phyloP scores from a whole-genome alignment of 2,329 filamentous ascomycete species.

The Diaporthe caulivora region DNA sequence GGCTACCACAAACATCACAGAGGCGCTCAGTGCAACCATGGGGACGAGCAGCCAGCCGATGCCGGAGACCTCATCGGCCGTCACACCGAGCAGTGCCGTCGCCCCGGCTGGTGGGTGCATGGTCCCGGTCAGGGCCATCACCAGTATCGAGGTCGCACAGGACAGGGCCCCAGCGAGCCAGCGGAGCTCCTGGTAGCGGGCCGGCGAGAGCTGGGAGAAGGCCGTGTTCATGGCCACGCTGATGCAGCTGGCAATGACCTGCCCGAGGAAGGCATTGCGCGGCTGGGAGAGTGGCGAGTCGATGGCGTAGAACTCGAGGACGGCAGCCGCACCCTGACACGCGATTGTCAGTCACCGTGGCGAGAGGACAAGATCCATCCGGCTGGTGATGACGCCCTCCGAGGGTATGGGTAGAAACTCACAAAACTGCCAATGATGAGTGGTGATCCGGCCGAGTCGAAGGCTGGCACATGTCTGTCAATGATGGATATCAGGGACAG shows the following conservation, averaged over 20 bases:
- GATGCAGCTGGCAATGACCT: slow-evolving; percentile 71
- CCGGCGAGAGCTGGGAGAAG: slow-evolving; percentile 62
- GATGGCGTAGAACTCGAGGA: slow-evolving; percentile 80
- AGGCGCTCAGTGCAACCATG: slow-evolving; percentile 70
- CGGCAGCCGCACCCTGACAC: slow-evolving; percentile 77
- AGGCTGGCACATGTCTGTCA: slow-evolving; percentile 65
- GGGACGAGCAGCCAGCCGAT: slow-evolving; percentile 79
- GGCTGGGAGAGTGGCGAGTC: slow-evolving; percentile 81
- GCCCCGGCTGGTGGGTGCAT: slow-evolving; percentile 82
- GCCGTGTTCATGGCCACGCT: slow-evolving; percentile 75
- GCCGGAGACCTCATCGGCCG: slow-evolving; percentile 63
- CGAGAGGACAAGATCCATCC: neutral
- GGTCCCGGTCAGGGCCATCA: slow-evolving; percentile 79
- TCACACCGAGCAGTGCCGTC: slow-evolving; percentile 77
- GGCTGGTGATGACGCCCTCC: neutral
- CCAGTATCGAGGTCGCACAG: slow-evolving; percentile 71
- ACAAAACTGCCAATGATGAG: slow-evolving; percentile 79
- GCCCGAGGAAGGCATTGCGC: slow-evolving; percentile 76
- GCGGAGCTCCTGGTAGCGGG: slow-evolving; percentile 62
- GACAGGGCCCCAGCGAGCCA: slow-evolving; percentile 76
- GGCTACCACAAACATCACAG: slow-evolving; percentile 72
- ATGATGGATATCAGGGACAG: slow-evolving; percentile 71
- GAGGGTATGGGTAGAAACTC: slow-evolving; percentile 49
- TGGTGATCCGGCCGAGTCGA: slow-evolving; percentile 65
- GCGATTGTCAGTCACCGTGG: slow-evolving; percentile 14